Conservation (phyloP, 2,329 filamentous ascomycete species). For the Colletotrichum echinochloae region DNA sequence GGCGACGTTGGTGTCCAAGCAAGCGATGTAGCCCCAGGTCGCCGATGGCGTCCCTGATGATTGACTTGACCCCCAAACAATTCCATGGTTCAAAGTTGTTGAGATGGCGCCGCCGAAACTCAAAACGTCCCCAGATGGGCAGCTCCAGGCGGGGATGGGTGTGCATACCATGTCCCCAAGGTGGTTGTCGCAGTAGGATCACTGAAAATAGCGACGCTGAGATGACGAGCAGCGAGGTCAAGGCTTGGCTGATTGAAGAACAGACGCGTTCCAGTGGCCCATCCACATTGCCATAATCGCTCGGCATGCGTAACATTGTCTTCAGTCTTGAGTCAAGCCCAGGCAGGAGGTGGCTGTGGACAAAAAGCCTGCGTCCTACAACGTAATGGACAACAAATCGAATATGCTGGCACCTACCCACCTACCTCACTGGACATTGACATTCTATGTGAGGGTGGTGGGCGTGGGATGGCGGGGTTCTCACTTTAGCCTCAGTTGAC, state of each 20-base stretch:
- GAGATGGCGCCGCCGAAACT: conserved; percentile 29
- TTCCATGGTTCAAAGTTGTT: conserved; percentile 14
- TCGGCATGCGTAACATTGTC: background rate
- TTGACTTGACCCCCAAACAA: conserved; percentile 1
- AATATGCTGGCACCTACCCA: background rate
- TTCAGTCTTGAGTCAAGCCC: background rate
- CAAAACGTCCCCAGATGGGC: conserved; percentile 24
- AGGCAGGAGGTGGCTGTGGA: background rate
- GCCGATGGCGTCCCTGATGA: background rate
- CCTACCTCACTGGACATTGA: background rate
- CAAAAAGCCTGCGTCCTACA: conserved; percentile 1
- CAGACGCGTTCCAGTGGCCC: conserved; percentile 8
- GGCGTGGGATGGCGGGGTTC: background rate
- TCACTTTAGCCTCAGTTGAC: conserved; percentile 4
- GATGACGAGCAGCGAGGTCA: conserved; percentile 19
- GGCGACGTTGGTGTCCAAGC: background rate
- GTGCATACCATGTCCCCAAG: conserved; percentile 15
- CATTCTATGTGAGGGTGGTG: background rate
- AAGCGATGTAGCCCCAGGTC: conserved; percentile 2
- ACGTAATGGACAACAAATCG: conserved; percentile 2
- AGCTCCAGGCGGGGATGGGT: conserved; percentile 15
- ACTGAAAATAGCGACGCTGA: conserved; percentile 12
- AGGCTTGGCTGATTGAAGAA: conserved; percentile 12
- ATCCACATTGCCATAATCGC: background rate
- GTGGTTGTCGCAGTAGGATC: conserved; percentile 20